These are phyloP conservation scores for Nitzschia sp. DNA, from an alignment of 108 stramenopile genomes.

Conservation along the genomic window DNA sequence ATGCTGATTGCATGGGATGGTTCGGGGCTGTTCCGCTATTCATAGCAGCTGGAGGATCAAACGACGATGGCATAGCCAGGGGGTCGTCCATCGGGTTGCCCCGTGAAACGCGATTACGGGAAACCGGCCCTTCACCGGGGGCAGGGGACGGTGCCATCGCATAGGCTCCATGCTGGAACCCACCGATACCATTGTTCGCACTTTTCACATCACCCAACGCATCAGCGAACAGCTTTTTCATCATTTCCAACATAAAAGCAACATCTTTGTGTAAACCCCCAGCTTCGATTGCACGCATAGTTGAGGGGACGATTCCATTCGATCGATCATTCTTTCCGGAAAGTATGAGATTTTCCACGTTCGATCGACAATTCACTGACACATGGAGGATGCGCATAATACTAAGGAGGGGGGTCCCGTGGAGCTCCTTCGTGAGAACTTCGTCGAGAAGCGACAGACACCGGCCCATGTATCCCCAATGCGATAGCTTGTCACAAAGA, in stretches of 20 bases:
- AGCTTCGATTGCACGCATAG: constrained; percentile 34
- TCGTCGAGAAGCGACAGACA: constrained; percentile 36
- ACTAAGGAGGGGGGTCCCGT: constrained; percentile 50
- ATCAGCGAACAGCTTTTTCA: constrained; percentile 50
- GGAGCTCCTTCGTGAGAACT: constrained; percentile 24
- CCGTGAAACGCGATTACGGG: constrained; percentile 31
- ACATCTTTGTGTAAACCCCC: constrained; percentile 49
- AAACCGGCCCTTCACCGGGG: constrained; percentile 51
- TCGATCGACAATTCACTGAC: constrained; percentile 40
- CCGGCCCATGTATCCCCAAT: constrained; percentile 62
- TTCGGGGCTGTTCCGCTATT: too few relatives aligned
- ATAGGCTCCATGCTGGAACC: not conserved
- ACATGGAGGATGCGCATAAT: constrained; percentile 63
- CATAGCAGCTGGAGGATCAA: not conserved
- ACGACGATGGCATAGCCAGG: constrained; percentile 22
- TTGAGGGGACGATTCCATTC: constrained; percentile 47
- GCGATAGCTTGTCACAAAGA: constrained; percentile 58
- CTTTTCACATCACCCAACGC: constrained; percentile 61
- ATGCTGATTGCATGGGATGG: too few relatives aligned
- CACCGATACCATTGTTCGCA: not conserved
- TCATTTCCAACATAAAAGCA: constrained; percentile 64
- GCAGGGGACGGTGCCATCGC: constrained; percentile 66
- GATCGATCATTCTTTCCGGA: constrained; percentile 29
- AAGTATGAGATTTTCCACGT: constrained; percentile 51
- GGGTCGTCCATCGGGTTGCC: constrained; percentile 46